These are phyloP conservation scores for Metschnikowia corniflorae DNA, from an alignment of 805 yeast species.

Conservation along the genomic window DNA sequence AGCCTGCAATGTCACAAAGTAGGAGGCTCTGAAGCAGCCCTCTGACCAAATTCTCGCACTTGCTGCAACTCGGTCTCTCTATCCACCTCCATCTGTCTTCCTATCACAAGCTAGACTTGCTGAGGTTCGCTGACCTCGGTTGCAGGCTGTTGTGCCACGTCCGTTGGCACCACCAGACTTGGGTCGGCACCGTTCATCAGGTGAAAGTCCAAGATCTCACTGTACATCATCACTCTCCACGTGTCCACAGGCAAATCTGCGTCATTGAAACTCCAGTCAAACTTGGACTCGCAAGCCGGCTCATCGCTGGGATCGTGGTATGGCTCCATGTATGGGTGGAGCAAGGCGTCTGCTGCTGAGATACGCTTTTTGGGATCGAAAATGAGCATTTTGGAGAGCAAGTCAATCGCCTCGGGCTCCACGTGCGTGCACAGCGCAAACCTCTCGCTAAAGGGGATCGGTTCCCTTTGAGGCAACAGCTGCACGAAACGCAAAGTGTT, in stretches of 20 bases:
- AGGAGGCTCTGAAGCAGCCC: too few relatives aligned
- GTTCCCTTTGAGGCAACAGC: slow-evolving; percentile 87
- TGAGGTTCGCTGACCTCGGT: slow-evolving; percentile 10
- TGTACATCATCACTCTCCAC: slow-evolving; percentile 99
- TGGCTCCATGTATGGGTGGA: slow-evolving; percentile 88
- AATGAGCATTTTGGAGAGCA: slow-evolving; percentile 83
- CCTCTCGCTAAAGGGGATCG: slow-evolving; percentile 80
- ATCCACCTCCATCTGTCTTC: too few relatives aligned
- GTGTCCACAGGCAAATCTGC: slow-evolving; percentile 97
- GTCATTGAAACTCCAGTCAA: slow-evolving; percentile 98
- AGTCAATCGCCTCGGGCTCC: slow-evolving; percentile 62
- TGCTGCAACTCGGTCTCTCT: too few relatives aligned
- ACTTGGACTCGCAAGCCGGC: slow-evolving; percentile 87
- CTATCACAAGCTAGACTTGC: slow-evolving; percentile 5
- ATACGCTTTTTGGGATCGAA: slow-evolving; percentile 94
- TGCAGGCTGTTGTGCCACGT: slow-evolving; percentile 1
- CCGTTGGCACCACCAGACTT: slow-evolving; percentile 8
- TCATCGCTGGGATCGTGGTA: slow-evolving; percentile 98
- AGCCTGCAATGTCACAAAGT: too few relatives aligned
- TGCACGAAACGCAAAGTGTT: slow-evolving; percentile 92
- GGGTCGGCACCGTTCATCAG: slow-evolving; percentile 59
- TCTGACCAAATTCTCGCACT: too few relatives aligned
- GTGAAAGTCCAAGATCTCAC: slow-evolving; percentile 94
- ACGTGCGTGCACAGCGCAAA: slow-evolving; percentile 58
- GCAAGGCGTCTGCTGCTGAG: slow-evolving; percentile 85